These are phyloP conservation scores for Microthlaspi erraticum DNA, from an alignment of 345 rosid species.

Conservation along the genomic window DNA sequence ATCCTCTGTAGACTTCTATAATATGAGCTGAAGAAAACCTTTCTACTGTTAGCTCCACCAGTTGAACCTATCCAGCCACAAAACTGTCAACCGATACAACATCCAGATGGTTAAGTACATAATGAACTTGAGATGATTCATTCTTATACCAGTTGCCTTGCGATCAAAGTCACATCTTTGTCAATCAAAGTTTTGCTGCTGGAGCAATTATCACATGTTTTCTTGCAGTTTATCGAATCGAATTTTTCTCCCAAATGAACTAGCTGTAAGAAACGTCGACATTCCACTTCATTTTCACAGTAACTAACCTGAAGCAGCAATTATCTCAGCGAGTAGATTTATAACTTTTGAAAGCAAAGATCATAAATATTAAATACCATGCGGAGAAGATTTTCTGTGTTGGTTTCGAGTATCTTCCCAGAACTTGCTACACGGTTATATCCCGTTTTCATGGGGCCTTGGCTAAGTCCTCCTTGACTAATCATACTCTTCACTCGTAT, in stretches of 20 bases:
- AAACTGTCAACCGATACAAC: conserved; percentile 2
- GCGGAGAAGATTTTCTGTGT: conserved; percentile 84
- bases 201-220: conserved; percentile 87
- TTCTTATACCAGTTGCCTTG: conserved; percentile 83
- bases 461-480: conserved; percentile 77
- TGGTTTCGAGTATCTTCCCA: conserved; percentile 81
- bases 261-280: conserved; percentile 86
- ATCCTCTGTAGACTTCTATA: conserved; percentile 93
- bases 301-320: conserved; percentile 78
- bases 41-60: conserved; percentile 76
- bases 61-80: conserved; percentile 64
- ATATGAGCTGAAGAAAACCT: conserved; percentile 81
- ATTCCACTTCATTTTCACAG: conserved; percentile 91
- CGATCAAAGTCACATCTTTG: conserved; percentile 80
- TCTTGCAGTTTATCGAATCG: conserved; percentile 64
- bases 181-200: conserved; percentile 62
- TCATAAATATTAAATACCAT: conserved; percentile 57
- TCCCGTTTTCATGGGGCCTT: conserved; percentile 64
- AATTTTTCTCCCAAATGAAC: conserved; percentile 92
- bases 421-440: conserved; percentile 62
- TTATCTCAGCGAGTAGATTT: conserved; percentile 1
- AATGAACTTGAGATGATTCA: conserved; percentile 7
- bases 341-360: conserved; percentile 9
- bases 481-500: conserved; percentile 93
- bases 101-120: conserved; percentile 13